Conservation (phyloP, 495 filamentous ascomycete genomes). For the Hypoxylon lenormandii region DNA sequence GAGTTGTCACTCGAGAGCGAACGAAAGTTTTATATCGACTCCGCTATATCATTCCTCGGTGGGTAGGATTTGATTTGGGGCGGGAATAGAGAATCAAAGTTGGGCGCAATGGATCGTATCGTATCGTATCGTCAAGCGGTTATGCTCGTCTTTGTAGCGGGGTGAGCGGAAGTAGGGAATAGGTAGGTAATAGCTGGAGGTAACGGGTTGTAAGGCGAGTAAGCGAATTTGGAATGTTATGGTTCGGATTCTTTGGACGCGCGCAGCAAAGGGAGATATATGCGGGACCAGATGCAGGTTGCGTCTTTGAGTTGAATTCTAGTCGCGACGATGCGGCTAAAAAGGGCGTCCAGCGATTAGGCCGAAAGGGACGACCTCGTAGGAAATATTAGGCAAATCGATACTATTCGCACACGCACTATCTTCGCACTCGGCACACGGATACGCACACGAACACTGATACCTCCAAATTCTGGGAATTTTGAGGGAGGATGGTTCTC, state of each 20-base stretch:
- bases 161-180: conserved; percentile 11
- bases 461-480: not conserved
- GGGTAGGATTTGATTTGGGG: not conserved
- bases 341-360: conserved; percentile 14
- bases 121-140: conserved; percentile 3
- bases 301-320: conserved; percentile 17
- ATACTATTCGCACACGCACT: conserved; percentile 33
- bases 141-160: not conserved
- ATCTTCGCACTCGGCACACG: not conserved
- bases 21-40: conserved; percentile 10
- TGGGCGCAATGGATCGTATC: conserved; percentile 1
- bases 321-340: conserved; percentile 17
- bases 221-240: conserved; percentile 38
- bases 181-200: conserved; percentile 9
- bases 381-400: conserved; percentile 31
- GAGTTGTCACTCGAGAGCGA: conserved; percentile 18
- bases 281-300: conserved; percentile 11
- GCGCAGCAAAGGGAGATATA: conserved; percentile 22
- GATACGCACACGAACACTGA: conserved; percentile 1
- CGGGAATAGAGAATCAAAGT: conserved; percentile 4
- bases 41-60: conserved; percentile 46
- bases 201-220: conserved; percentile 7
- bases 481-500: not conserved
- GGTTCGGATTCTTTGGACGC: conserved; percentile 27
- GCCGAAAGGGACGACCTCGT: conserved; percentile 3